Conservation (phyloP, 2,329 filamentous ascomycete species). For the Whalleya microplaca region DNA sequence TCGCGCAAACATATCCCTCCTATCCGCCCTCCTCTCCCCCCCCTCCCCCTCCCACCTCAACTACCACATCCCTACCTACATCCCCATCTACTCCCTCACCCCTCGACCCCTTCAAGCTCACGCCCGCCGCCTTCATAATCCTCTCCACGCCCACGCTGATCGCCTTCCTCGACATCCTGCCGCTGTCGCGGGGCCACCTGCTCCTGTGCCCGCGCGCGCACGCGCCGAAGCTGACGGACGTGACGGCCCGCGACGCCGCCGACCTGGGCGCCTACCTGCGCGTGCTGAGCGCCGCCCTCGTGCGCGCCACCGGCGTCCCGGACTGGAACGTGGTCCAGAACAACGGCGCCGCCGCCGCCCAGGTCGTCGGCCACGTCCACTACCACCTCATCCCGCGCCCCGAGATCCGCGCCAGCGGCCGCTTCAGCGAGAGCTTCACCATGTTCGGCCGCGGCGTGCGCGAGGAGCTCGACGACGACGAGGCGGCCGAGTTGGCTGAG, state of each 20-base stretch:
- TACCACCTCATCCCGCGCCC: conserved; percentile 93
- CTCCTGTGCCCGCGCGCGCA: conserved; percentile 80
- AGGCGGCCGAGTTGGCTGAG: conserved; percentile 63
- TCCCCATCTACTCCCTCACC: too few relatives aligned
- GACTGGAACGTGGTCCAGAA: conserved; percentile 99
- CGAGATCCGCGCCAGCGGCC: conserved; percentile 59
- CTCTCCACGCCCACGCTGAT: conserved; percentile 78
- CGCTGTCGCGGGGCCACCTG: conserved; percentile 80
- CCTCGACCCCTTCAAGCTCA: conserved; percentile 31
- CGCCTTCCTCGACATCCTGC: conserved; percentile 93
- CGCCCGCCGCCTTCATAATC: conserved; percentile 63
- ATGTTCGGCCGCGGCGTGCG: conserved; percentile 80
- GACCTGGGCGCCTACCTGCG: conserved; percentile 72
- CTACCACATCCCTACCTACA: too few relatives aligned
- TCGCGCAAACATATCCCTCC: conserved; percentile 53
- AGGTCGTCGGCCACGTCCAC: conserved; percentile 92
- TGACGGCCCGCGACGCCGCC: conserved; percentile 63
- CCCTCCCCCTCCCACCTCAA: conserved; percentile 45
- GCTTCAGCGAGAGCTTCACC: conserved; percentile 69
- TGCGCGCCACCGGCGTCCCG: conserved; percentile 67
- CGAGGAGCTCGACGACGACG: conserved; percentile 77
- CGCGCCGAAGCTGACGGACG: conserved; percentile 75
- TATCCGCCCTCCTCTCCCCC: conserved; percentile 47
- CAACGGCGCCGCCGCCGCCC: conserved; percentile 85
- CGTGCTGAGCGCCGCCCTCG: conserved; percentile 72